Base-by-base conservation (phyloP, 177 flowering plant species). In the Vitis hybrid region DNA sequence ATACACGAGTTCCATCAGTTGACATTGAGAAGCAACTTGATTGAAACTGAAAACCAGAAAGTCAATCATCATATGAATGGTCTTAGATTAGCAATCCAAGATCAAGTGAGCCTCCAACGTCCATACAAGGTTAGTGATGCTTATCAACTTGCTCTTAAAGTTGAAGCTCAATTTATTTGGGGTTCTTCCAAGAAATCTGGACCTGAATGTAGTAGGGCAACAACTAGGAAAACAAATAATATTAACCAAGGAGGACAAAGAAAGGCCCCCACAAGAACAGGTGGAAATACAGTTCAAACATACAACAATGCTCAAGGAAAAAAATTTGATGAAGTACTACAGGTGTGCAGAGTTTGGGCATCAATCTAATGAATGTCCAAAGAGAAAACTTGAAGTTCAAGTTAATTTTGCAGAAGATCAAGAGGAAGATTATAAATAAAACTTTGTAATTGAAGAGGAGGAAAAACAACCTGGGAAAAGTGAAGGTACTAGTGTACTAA, bases 71-170 rank as follows among this genome's bases (percentile, higher is more conserved):
- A 66, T 55, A 48, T 55, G 2, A 40, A 67, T 18, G 32, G 70
- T 11, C 70, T 56, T 7, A 10, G 14, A 19, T 40, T 46, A 11
- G 30, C 32, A 0, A 67, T 40, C 10, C 52, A 68, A 49, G 54
- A 68, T 48, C 35, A 59, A 12, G 62, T 58, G 13, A 12, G 46
- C 7, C 6, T 68, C 18, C 56, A 49, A 2, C 18, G 2, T 6
- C 55, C 21, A 14, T 58, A 19, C 2, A 58, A 49, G 59, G 18
- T 59, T 1, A 7, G 16, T 14, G 49, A 52, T 52, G 58, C 63
- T n/a, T 48, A 68, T 14, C 56, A 58, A 7, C n/a, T 68, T 48
- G 54, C 30, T 3, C 19, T 68, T 2, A 58, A 68, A 46, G 66
- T 63, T 63, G 66, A 48, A 63, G 66, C 66, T 14, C 12, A 49